Conservation (phyloP, 768 basidiomycete species). For the Termitomyces sp. region DNA sequence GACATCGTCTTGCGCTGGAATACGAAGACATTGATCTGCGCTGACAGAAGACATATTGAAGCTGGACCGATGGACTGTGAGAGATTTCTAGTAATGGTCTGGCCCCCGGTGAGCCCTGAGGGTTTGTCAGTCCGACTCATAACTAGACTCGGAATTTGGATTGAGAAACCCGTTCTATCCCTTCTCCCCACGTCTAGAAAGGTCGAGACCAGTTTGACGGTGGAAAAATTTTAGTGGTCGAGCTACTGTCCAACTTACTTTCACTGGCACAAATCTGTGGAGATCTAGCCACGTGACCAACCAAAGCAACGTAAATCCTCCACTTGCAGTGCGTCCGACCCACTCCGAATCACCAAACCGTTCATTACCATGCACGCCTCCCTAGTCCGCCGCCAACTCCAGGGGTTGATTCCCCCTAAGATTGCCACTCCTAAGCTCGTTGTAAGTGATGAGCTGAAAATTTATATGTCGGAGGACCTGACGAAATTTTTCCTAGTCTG, state of each 20-base stretch:
- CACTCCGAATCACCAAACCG: conserved; percentile 18
- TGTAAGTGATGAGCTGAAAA: conserved; percentile 41
- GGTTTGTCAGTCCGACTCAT: too few species aligned
- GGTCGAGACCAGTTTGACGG: not conserved
- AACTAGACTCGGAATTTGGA: not conserved
- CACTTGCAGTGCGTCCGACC: conserved; percentile 12
- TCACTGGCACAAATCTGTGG: too few species aligned
- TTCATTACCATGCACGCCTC: conserved; percentile 69
- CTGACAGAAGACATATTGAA: not conserved
- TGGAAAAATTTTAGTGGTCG: not conserved
- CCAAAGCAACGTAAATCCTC: conserved; percentile 8
- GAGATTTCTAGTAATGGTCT: not conserved
- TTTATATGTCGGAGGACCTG: not conserved
- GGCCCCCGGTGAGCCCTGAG: too few species aligned
- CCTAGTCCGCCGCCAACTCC: conserved; percentile 80
- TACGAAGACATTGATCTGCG: not conserved
- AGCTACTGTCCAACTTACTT: too few species aligned
- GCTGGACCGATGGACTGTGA: not conserved
- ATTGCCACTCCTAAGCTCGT: conserved; percentile 89
- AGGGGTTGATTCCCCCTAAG: conserved; percentile 88
- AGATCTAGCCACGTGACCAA: conserved; percentile 3
- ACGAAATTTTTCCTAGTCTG: conserved; percentile 48
- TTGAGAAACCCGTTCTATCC: not conserved
- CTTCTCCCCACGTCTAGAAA: not conserved
- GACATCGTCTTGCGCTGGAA: not conserved